Base-by-base conservation (phyloP, 2,329 filamentous ascomycete species). In the Fusarium succisae region DNA sequence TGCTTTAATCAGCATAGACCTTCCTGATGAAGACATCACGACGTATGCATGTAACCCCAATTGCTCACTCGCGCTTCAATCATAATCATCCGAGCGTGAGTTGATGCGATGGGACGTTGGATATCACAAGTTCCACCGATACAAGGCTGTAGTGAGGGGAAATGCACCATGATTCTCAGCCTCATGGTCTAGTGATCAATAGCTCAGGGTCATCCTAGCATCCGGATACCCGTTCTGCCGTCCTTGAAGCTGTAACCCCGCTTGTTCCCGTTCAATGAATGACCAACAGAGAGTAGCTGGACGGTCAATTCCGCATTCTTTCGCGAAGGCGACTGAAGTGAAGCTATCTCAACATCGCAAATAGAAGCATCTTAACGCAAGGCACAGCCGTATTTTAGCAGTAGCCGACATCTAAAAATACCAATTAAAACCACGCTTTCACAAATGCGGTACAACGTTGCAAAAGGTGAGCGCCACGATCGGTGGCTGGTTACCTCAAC, bases 1-100 rank as follows among this genome's bases (percentile, higher is more conserved):
- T 65, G 15, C 37, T 45, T 38, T 48, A 26, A 45, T 48, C 47
- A 63, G 63, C 58, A 62, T 48, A 48, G 45, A 73, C 68, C 68
- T 72, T 67, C 68, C 55, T 43, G 20, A 45, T 64, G 24, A 44
- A 54, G 54, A 65, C 17, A 43, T 56, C 44, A 50, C 51, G 39
- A 47, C 59, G 64, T 30, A 41, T 48, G 69, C 64, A 73, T 73
- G 58, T 10, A 60, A 64, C 64, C 28, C 30, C 30, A 22, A 41
- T 32, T 45, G 9, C 13, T 41, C 26, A 10, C n/a, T 41, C 22
- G 59, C 13, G 53, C 48, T 22, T 63, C 24, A 35, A 43, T 50
- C 37, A 62, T 43, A 28, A 39, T 47, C 39, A 66, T 41, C 39
- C 35, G 41, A 56, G 24, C 20, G 37, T 2, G 41, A 28, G 20